Evolutionary conservation across 1,284 basidiomycete species (phyloP), one percentile per base, ranked within the genome.

Genomic region (Meira miltonrushii): DNA sequence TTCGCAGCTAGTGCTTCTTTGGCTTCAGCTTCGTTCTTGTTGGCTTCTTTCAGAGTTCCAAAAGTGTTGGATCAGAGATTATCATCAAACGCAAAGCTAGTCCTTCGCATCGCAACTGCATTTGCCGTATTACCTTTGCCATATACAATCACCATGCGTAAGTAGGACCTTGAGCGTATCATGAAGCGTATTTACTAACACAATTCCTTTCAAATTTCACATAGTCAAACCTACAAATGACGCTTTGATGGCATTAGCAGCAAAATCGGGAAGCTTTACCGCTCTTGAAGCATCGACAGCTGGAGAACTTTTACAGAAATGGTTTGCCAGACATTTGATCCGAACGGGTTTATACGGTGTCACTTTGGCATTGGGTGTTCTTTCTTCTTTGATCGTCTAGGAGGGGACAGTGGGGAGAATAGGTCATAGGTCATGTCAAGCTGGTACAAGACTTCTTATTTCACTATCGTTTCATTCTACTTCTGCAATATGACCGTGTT

Each of bases 251-350:
- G 15, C 19, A 43, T n/a, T 43, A 43, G 41, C 41, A 4, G 6
- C 41, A 25, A 19, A 19, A 13, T 25, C 37, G 11, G 11, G 37
- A 53, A 39, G 15, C 15, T 38, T 39, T 28, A 21, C 46, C 4
- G 23, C 17, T 21, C 46, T n/a, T 21, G 46, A 48, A 17, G 46
- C 13, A 15, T 21, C n/a, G 7, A 23, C 46, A 41, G 28, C 28
- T 19, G 13, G n/a, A 5, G 39, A 53, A 41, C 23, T 33, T 17
- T 21, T 53, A 15, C 15, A 53, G 8, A 33, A 53, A 13, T 53
- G 50, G 50, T 33, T 33, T 25, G 19, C n/a, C 3, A n/a, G 37
- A 39, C 50, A 53, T 25, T 19, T 53, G 17, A 39, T 53, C 28
- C 2, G 50, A 15, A 39, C 19, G 3, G 50, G 7, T 23, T 23